Percentiles rank a stretch among this genome's conserved stretches.
Conservation (phyloP, 2,329 filamentous ascomycete species). For the Penicillium brasilianum region DNA sequence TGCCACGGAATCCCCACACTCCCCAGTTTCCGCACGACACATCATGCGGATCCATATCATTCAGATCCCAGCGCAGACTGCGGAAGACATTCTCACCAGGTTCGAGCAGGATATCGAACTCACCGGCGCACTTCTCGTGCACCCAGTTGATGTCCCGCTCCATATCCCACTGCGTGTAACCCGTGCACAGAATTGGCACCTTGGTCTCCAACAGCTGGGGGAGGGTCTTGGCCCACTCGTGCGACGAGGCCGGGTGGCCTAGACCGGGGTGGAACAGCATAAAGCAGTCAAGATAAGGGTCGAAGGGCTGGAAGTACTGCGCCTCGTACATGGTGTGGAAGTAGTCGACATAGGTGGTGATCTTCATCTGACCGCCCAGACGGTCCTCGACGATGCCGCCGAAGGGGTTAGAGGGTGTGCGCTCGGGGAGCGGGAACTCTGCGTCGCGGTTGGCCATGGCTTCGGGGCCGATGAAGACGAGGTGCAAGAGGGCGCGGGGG, state of each 20-base stretch:
- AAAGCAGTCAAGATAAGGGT: slow-evolving; percentile 98
- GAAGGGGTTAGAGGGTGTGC: slow-evolving; percentile 85
- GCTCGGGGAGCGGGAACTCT: slow-evolving; percentile 87
- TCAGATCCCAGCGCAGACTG: slow-evolving; percentile 94
- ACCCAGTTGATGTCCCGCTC: slow-evolving; percentile 91
- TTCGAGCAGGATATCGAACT: slow-evolving; percentile 89
- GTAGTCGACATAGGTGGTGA: slow-evolving; percentile 96
- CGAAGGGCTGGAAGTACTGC: slow-evolving; percentile 88
- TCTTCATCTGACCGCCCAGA: slow-evolving; percentile 87
- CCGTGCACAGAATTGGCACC: slow-evolving; percentile 89
- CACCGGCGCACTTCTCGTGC: slow-evolving; percentile 79
- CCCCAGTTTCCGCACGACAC: slow-evolving; percentile 97
- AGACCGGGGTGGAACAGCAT: slow-evolving; percentile 96
- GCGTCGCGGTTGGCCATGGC: slow-evolving; percentile 92
- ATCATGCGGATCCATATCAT: slow-evolving; percentile 92
- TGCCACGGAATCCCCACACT: slow-evolving; percentile 94
- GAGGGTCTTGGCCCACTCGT: slow-evolving; percentile 92
- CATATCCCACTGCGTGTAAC: slow-evolving; percentile 96
- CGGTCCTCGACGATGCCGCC: slow-evolving; percentile 93
- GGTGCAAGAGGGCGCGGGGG: slow-evolving; percentile 84
- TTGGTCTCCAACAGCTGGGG: slow-evolving; percentile 93
- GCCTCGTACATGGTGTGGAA: slow-evolving; percentile 95
- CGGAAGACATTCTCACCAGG: slow-evolving; percentile 94
- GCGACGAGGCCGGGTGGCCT: slow-evolving; percentile 88
- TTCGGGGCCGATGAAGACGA: slow-evolving; percentile 95